Evolutionary conservation across 208 protist genomes (phyloP), one percentile per base, ranked within the genome.

Genomic region (Trypanosoma grayi): DNA sequence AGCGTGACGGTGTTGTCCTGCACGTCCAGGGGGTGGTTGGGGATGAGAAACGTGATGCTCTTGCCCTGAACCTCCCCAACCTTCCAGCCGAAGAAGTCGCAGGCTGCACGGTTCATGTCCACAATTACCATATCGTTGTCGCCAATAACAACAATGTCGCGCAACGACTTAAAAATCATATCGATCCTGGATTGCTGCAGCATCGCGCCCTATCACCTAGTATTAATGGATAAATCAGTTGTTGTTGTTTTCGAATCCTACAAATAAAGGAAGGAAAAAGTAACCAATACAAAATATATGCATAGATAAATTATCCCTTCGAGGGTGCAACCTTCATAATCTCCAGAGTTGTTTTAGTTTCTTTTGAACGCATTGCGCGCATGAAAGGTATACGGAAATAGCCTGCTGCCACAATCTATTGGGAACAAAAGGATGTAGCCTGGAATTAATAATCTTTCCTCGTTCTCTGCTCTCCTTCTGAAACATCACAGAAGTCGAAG

Each of bases 121-220:
- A 80, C 86, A 25, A 95, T 82, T 2, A 95, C 83, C 81, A 95
- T 89, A 55, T 95, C 88, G 61, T 90, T 92, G 60, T 95, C 85
- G 36, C 83, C 85, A 44, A 95, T 70, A 22, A 95, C 88, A n/a
- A 95, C 88, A 50, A 95, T 85, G 70, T 95, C 83, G 51, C 81
- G 81, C 43, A 92, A 60, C 46, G 85, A 89, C 77, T 88, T 91
- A 73, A 95, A 92, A 39, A 95, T 90, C 68, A 87, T 73, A 47
- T 80, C 54, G 81, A 94, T 89, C 48, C 88, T 92, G 11, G 83
- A 87, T 39, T 84, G 77, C 24, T 90, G 61, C 41, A 79, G 79
- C 85, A 92, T 92, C 44, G 9, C 44, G 18, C 0, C 27, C 31
- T 41, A 37, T 46, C 40, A 16, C 11, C 18, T 7, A n/a, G 27